Base-by-base conservation (phyloP, 2,329 filamentous ascomycete species). In the Alternaria metachromatica region DNA sequence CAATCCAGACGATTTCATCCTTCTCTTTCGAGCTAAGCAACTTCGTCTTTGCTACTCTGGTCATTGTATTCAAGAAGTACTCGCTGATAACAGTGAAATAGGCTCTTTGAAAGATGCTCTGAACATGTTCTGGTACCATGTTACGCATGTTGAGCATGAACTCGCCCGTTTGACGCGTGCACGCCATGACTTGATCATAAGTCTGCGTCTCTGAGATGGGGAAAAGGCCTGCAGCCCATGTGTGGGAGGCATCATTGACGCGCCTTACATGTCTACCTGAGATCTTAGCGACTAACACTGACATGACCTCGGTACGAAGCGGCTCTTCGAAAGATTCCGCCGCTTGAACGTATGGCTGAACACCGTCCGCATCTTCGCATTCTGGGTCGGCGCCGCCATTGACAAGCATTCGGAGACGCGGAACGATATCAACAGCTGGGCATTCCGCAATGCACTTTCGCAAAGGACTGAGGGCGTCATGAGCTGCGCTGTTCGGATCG, bases 331-430 rank as follows among this genome's bases (percentile, higher is more conserved):
- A 71, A 2, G 60, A 70, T 12, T 72, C 72, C 4, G 74, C 74
- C 5, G 75, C 77, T 33, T 71, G 67, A 8, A 71, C 55, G 45
- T 74, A 76, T 2, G 72, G 75, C 20, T 63, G 67, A 4, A 71
- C 54, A 5, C 70, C 70, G 37, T 73, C 68, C 3, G 57, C 15
- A 21, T 72, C 71, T 55, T 65, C 66, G 11, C 66, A 50, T 51
- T 77, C 74, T 2, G 76, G 73, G 50, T 79, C 71, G 12, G 77
- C 77, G n/a, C 77, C 76, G 1, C 62, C 66, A 12, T 73, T 64
- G 5, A 80, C 69, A 12, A 80, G 70, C 11, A 71, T 55, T 20
- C 65, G 68, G 1, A 76, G 45, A n/a, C 75, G 56, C 1, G 66
- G 55, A 1, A 77, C 58, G 3, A 80, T 65, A 46, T 80, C 76